Evolutionary conservation across 1,284 basidiomycete genomes (phyloP).

Genomic region (Malassezia caprae): DNA sequence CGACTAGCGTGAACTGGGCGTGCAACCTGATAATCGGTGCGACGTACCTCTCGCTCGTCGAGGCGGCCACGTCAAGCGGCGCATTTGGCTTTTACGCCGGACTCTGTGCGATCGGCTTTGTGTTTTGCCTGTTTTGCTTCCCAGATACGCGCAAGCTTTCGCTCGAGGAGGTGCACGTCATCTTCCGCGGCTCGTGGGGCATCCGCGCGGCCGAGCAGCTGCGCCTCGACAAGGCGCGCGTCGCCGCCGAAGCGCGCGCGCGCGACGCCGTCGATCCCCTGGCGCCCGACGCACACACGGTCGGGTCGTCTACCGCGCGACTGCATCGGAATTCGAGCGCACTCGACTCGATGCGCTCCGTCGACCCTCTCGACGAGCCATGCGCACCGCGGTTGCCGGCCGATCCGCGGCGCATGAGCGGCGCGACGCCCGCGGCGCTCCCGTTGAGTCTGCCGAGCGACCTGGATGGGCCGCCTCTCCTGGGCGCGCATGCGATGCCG

Average conservation of each 20-base stretch:
- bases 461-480: neutral
- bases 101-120: slow-evolving; percentile 62
- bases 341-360: neutral
- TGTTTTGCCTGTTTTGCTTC: slow-evolving; percentile 57
- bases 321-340: neutral
- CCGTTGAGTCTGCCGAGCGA: neutral
- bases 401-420: neutral
- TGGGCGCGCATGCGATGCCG: neutral
- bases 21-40: slow-evolving; percentile 65
- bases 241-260: slow-evolving; percentile 2
- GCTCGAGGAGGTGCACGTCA: slow-evolving; percentile 60
- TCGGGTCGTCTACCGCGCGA: neutral
- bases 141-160: slow-evolving; percentile 55
- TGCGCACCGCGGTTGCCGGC: neutral
- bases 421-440: slow-evolving; percentile 4
- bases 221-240: slow-evolving; percentile 27
- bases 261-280: neutral
- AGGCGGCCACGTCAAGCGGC: slow-evolving; percentile 59
- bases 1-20: slow-evolving; percentile 70
- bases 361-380: slow-evolving; percentile 1
- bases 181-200: slow-evolving; percentile 52
- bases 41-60: slow-evolving; percentile 67
- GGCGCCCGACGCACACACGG: neutral
- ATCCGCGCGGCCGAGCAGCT: slow-evolving; percentile 47
- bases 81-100: slow-evolving; percentile 62